A percentile compares a stretch with the other conserved stretches of the same genome.
These are phyloP conservation scores for Collybia nuda DNA, from an alignment of 768 basidiomycete species.

Conservation along the genomic window DNA sequence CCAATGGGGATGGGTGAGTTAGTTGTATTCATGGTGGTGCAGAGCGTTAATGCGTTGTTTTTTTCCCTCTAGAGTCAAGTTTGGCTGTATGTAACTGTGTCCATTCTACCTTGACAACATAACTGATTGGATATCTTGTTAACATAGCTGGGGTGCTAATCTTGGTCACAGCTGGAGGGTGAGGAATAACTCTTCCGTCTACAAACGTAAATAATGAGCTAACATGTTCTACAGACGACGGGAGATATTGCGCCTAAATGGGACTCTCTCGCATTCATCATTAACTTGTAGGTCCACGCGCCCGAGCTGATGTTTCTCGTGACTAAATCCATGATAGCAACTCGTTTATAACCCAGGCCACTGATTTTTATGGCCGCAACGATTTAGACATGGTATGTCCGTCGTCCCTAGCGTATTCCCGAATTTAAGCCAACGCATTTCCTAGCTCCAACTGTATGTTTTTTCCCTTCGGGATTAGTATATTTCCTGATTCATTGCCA, in stretches of 20 bases:
- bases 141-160: slow-evolving; percentile 18
- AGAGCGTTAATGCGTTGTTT: not conserved
- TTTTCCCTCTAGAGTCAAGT: not conserved
- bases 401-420: not conserved
- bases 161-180: slow-evolving; percentile 76
- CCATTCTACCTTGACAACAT: too few relatives aligned
- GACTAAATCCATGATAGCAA: slow-evolving; percentile 37
- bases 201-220: not conserved
- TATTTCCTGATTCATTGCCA: slow-evolving; percentile 13
- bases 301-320: too few relatives aligned
- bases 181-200: slow-evolving; percentile 7
- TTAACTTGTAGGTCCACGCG: slow-evolving; percentile 47
- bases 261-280: slow-evolving; percentile 54
- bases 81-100: too few relatives aligned
- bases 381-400: slow-evolving; percentile 65
- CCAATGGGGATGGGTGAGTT: slow-evolving; percentile 63
- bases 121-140: too few relatives aligned
- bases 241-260: slow-evolving; percentile 51
- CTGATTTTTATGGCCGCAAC: slow-evolving; percentile 66
- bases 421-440: not conserved
- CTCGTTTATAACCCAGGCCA: slow-evolving; percentile 63
- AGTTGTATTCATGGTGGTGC: not conserved
- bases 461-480: too few relatives aligned
- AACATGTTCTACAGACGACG: slow-evolving; percentile 39
- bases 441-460: slow-evolving; percentile 53